These are phyloP conservation scores for Penicillium sp. DNA, from an alignment of 2,329 filamentous ascomycete genomes.

Conservation along the genomic window DNA sequence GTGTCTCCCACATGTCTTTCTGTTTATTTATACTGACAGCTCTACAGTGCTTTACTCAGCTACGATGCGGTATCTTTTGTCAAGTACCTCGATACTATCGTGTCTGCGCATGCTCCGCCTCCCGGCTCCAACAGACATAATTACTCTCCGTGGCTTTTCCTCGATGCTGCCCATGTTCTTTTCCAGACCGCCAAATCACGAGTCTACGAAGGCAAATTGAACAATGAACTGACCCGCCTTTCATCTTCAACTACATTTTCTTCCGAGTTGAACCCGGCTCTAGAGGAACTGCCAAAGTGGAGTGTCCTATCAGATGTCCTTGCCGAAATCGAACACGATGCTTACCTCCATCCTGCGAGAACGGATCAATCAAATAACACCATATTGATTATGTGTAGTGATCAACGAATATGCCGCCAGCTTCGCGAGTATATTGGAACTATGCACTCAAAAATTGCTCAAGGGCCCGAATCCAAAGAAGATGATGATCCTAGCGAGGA, in stretches of 20 bases:
- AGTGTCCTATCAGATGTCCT: constrained; percentile 81
- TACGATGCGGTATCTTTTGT: constrained; percentile 91
- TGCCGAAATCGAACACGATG: constrained; percentile 87
- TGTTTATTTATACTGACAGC: constrained; percentile 14
- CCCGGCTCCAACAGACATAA: constrained; percentile 84
- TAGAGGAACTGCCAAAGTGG: constrained; percentile 97
- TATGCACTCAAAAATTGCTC: constrained; percentile 69
- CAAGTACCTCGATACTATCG: constrained; percentile 89
- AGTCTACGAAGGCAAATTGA: constrained; percentile 76
- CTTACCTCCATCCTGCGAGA: constrained; percentile 76
- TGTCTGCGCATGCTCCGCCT: constrained; percentile 83
- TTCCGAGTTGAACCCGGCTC: constrained; percentile 70
- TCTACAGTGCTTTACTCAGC: constrained; percentile 63
- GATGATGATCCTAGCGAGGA: constrained; percentile 56
- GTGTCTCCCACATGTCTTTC: constrained; percentile 26
- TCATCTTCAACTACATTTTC: constrained; percentile 51
- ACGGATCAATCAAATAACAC: constrained; percentile 86
- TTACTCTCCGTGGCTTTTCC: constrained; percentile 92
- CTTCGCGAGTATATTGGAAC: constrained; percentile 87
- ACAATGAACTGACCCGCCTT: constrained; percentile 52
- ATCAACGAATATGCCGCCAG: constrained; percentile 81
- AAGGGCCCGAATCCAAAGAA: constrained; percentile 45
- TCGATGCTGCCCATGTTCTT: constrained; percentile 91
- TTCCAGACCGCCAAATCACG: constrained; percentile 86
- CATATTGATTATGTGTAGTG: constrained; percentile 92